Base-by-base conservation (phyloP, 2,329 filamentous ascomycete genomes). In the Alternaria metachromatica region DNA sequence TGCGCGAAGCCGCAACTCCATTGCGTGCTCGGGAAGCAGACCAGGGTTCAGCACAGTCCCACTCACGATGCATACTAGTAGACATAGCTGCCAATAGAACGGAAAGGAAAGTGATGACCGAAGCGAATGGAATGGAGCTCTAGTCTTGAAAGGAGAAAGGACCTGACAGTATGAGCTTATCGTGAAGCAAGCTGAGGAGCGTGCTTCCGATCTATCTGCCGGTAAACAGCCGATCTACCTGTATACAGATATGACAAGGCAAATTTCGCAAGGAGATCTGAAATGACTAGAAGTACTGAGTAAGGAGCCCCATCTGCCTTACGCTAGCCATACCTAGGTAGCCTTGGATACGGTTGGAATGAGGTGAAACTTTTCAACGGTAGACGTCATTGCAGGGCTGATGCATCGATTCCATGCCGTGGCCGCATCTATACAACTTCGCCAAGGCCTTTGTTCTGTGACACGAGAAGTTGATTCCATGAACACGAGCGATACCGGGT, bases 1-100 rank as follows among this genome's bases (percentile, higher is more conserved):
- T 11, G 51, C 51, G 51, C 51, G 45, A 55, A 43, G 51, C 43
- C 43, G 9, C 15, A 55, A 26, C 20, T 55, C 6, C 51, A 55
- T 55, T 43, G 51, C 51, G 51, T 55, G 51, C 51, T 55, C 23
- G 21, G 33, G 21, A 55, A 55, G 44, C 23, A 2, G 33, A 55
- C 33, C 15, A 43, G 51, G 33, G 51, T 43, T 20, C 28, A 26
- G 13, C 6, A 26, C 28, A 43, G 30, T 10, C 21, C n/a, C 20
- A 26, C 51, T 20, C 21, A 55, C 28, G 28, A 51, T n/a, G 18
- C 28, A 6, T 33, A 37, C 49, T 51, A 51, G 13, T 37, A 33
- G 18, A 0, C 1, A 20, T 43, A 10, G 21, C 51, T 41, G 15
- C 51, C 33, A 43, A 25, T 43, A 26, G 9, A 12, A 55, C 3